Base-by-base conservation (phyloP, 768 basidiomycete genomes). In the Phylloporus sp. region DNA sequence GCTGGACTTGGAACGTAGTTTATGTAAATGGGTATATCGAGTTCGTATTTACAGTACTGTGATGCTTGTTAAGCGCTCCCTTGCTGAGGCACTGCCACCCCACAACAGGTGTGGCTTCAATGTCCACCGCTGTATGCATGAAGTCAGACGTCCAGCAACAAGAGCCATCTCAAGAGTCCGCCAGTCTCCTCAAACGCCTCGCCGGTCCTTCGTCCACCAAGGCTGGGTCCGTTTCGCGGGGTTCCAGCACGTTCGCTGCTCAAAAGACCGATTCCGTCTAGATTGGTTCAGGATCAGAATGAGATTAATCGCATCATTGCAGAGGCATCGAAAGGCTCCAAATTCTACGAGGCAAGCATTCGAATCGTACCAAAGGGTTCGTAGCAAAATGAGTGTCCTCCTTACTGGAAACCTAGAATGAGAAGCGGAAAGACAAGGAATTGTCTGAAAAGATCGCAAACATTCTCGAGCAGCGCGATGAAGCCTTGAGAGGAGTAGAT, bases 131-230 rank as follows among this genome's bases (percentile, higher is more conserved):
- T 27, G 28, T 47, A 38, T 48, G 48, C 36, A 64, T 62, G 62
- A 44, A 53, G 46, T 27, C 59, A 31, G 50, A 57, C 26, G 29
- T 15, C 23, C 60, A 54, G 22, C 50, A 55, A n/a, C 67, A 65
- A 13, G 55, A 66, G 41, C 52, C 66, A 9, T 83, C 84, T 45
- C 83, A 82, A 64, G 78, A 82, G 55, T 72, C 82, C 8, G 76
- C 77, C 33, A 88, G 82, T 62, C 78, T 92, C 31, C 69, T 90
- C 22, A 81, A 78, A 50, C 80, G 89, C 36, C 78, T 95, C 34
- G 92, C 91, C 13, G 92, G 92, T 15, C 89, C 90, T 10, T 92
- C 89, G 4, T 86, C 86, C 5, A 84, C 79, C 36, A 95, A 95
- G 74, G 90, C 91, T 37, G 91, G 91, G 84, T 87, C 61, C 58